Evolutionary conservation across 2,329 filamentous ascomycete genomes (phyloP), one percentile per base, ranked within the genome.

Genomic region (Calycina herbarum): DNA sequence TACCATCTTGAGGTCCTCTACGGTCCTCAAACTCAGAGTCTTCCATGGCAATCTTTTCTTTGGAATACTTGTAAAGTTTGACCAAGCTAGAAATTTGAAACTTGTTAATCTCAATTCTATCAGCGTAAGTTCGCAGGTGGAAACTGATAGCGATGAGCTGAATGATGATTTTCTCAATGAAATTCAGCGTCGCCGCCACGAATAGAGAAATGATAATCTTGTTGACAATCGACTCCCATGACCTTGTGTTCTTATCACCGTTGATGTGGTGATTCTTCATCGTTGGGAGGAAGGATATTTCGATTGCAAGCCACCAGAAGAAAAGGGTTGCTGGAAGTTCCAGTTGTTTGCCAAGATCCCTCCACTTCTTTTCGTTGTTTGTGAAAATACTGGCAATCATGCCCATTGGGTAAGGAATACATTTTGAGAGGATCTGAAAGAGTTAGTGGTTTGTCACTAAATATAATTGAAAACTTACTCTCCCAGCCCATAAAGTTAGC

Each of bases 101-200:
- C 76, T 96, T 96, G 82, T 97, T 96, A 77, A 94, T 84, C 68
- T 95, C 92, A 72, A 97, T 97, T 17, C 94, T 85, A 72, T 94
- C 92, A 29, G 92, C 89, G 74, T 98, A 98, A 0, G 94, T 97
- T 57, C 94, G 86, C 65, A 92, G 82, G 76, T 98, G 94, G 78
- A 98, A 98, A 68, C 90, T 93, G 65, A 94, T 94, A 38, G 94
- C 94, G 71, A 98, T 96, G 79, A 96, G 89, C 75, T 97, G 94
- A 64, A 97, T 96, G 71, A 96, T 85, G 67, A 97, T 91, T 81
- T 97, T 98, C 78, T 97, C 94, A 62, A 90, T 82, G 67, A 95
- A 90, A 78, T 98, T 97, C 68, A 97, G 81, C 2, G 88, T 82
- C 0, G 88, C 85, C 67, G 92, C 86, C 15, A 96, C 89, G 72